Evolutionary conservation across 2,329 filamentous ascomycete genomes (phyloP).

Genomic region (Fusarium nodosum): DNA sequence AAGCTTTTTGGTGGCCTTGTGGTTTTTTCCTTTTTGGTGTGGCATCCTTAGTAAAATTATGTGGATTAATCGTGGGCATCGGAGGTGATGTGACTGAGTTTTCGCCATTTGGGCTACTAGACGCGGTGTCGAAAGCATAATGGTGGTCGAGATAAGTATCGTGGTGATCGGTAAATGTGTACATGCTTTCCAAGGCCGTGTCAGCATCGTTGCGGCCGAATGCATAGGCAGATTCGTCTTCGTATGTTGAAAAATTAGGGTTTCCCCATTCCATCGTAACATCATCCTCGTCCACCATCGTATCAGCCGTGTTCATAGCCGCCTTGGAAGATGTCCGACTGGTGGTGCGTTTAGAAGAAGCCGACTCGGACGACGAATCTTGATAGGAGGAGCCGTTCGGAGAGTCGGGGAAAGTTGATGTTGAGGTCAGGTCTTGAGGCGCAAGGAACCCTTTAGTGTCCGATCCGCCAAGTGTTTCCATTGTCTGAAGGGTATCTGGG

Average conservation of each 20-base stretch:
- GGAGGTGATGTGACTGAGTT: constrained; percentile 59
- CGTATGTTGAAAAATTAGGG: constrained; percentile 53
- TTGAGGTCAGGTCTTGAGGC: constrained; percentile 54
- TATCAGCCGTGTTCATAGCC: constrained; percentile 57
- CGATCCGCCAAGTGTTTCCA: constrained; percentile 51
- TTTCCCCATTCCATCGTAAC: constrained; percentile 62
- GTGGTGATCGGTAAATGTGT: constrained; percentile 52
- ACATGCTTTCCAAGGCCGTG: constrained; percentile 49
- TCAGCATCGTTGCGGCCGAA: constrained; percentile 51
- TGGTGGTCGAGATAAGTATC: constrained; percentile 63
- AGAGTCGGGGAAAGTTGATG: constrained; percentile 58
- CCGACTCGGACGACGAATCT: constrained; percentile 67
- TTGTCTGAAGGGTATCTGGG: constrained; percentile 55
- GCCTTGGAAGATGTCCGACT: constrained; percentile 63
- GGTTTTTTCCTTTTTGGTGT: constrained; percentile 46
- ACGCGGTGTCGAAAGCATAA: constrained; percentile 71
- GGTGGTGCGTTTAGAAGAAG: constrained; percentile 62
- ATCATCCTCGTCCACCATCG: constrained; percentile 59
- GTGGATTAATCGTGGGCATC: constrained; percentile 58
- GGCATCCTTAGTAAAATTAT: constrained; percentile 50
- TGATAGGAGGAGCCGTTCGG: constrained; percentile 60
- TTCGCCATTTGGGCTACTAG: constrained; percentile 64
- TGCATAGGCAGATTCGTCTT: constrained; percentile 57
- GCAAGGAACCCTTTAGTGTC: constrained; percentile 53
- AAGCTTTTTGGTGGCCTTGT: constrained; percentile 48